Base-by-base conservation (phyloP, 257 asterid species). In the Solanum sejunctum region DNA sequence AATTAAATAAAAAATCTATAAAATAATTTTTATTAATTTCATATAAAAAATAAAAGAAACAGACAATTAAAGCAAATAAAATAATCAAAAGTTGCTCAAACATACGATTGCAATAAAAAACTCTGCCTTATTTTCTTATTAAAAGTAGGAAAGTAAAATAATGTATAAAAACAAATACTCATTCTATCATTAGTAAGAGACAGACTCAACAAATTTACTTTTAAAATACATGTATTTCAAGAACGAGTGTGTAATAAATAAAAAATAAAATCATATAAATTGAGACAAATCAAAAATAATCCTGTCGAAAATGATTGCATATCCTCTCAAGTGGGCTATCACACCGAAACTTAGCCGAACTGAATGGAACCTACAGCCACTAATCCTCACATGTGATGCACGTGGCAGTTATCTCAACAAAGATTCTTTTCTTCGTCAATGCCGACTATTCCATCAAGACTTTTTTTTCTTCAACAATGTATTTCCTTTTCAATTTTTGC, bases 371-470 rank as follows among this genome's bases (percentile, higher is more conserved):
- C 58, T 7, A 16, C 58, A 12, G 4, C 58, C n/a, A 75, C 81
- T 47, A 75, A 21, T 49, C 49, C 52, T 70, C 81, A 75, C 81
- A 75, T 75, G 81, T 75, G 81, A 21, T 75, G 81, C 81, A 21
- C 60, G 81, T 49, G 81, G 43, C 60, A 21, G 60, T 75, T 47
- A 73, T 21, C 5, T 73, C 58, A 47, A 21, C 10, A 21, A 45
- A 21, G 15, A 5, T 21, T 7, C 39, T n/a, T 11, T 41, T 39
- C 10, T 41, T 71, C 32, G 32, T 41, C 55, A 6, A 41, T 26
- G 73, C 47, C 21, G 6, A 6, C 8, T 23, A 12, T 51, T 51
- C 11, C 16, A 11, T 51, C 15, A 51, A 11, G 1, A 51, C 55
- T 11, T 12, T 36, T 36, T 36, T 36, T 4, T 36, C 16, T 51